Conservation (phyloP, 495 filamentous ascomycete species). For the Glarea lozoyensis region DNA sequence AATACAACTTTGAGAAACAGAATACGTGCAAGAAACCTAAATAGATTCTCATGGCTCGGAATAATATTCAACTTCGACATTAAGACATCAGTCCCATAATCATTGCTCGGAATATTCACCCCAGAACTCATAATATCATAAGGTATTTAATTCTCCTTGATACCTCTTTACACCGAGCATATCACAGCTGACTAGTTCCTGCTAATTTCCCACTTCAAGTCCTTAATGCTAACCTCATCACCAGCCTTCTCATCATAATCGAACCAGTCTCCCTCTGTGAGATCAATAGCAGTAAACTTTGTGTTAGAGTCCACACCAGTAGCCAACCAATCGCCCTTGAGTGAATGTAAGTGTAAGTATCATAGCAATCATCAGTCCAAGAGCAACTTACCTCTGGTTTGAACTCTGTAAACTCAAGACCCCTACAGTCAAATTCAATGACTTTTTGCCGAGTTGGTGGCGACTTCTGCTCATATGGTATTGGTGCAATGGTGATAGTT, state of each 20-base stretch:
- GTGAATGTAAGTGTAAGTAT: neutral
- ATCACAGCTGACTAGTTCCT: slow-evolving; percentile 24
- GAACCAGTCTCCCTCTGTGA: slow-evolving; percentile 83
- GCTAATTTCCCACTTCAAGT: slow-evolving; percentile 79
- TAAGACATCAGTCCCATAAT: too few species aligned
- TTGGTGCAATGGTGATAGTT: slow-evolving; percentile 61
- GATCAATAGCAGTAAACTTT: slow-evolving; percentile 70
- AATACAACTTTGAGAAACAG: too few species aligned
- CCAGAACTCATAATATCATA: neutral
- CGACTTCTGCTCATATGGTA: slow-evolving; percentile 54
- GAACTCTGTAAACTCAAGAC: slow-evolving; percentile 86
- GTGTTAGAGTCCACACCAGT: slow-evolving; percentile 71
- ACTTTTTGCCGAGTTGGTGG: slow-evolving; percentile 69
- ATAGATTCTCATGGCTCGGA: too few species aligned
- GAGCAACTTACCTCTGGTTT: slow-evolving; percentile 60
- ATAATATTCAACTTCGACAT: too few species aligned
- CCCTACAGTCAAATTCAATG: slow-evolving; percentile 85
- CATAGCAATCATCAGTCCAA: neutral
- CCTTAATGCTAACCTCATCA: slow-evolving; percentile 84
- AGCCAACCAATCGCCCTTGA: slow-evolving; percentile 78
- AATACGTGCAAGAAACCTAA: too few species aligned
- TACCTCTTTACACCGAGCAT: too few species aligned
- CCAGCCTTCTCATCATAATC: slow-evolving; percentile 72
- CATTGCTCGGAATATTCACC: too few species aligned
- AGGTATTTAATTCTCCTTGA: too few species aligned